A percentile compares a stretch with the other conserved stretches of the same genome.
phyloP scores from a whole-genome alignment of 257 asterid species.

The Solanum pimpinellifolium region DNA sequence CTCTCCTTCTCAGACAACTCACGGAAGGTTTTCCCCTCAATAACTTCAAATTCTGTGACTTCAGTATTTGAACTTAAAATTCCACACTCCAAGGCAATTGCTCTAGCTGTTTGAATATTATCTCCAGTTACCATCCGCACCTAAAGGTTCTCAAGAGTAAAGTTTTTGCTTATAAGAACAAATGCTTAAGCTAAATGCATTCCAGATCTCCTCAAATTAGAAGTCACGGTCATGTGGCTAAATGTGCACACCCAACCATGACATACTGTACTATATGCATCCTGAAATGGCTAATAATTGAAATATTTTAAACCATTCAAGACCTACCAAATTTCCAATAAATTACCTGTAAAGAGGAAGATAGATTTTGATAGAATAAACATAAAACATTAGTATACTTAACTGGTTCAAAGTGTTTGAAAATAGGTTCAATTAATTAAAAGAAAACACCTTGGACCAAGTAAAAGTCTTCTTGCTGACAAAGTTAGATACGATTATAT shows the following conservation, averaged over 20 bases:
- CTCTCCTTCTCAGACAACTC: conserved; percentile 72
- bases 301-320: background rate
- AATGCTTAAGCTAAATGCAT: background rate
- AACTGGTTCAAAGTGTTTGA: background rate
- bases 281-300: background rate
- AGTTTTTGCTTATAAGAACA: background rate
- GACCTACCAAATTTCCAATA: background rate
- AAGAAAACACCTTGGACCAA: background rate
- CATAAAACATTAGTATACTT: background rate
- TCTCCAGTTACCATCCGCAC: conserved; percentile 99
- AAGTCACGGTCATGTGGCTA: background rate
- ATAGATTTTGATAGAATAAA: background rate
- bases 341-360: background rate
- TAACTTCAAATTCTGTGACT: conserved; percentile 44
- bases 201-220: background rate
- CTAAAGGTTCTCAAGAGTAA: conserved; percentile 24
- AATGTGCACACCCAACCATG: background rate
- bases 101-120: conserved; percentile 90
- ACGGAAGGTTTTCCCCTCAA: conserved; percentile 78
- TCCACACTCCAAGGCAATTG: conserved; percentile 89
- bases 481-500: background rate
- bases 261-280: background rate
- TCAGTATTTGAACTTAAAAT: conserved; percentile 58
- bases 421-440: background rate
- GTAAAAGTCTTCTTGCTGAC: background rate